These are phyloP conservation scores for Elsinoe australis DNA, from an alignment of 2,329 filamentous ascomycete genomes.

Conservation along the genomic window DNA sequence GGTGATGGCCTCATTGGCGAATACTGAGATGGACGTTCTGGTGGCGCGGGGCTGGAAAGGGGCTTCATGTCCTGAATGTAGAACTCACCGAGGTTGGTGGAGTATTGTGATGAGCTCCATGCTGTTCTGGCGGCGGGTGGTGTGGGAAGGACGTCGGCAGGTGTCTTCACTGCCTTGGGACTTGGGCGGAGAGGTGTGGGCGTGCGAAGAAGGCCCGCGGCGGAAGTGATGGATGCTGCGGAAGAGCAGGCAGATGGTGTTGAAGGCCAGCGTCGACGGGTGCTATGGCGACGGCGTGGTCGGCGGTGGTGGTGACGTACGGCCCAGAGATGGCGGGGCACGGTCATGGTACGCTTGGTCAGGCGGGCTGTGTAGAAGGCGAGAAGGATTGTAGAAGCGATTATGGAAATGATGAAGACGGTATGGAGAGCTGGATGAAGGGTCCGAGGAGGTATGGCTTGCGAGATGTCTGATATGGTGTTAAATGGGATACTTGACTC, in stretches of 20 bases:
- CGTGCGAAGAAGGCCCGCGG: slow-evolving; percentile 3
- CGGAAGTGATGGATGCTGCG: slow-evolving; percentile 5
- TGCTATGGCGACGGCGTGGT: background rate
- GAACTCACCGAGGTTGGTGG: slow-evolving; percentile 10
- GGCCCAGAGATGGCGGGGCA: slow-evolving; percentile 8
- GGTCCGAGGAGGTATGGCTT: background rate
- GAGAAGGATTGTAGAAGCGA: background rate
- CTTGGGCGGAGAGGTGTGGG: background rate
- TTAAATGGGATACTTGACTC: background rate
- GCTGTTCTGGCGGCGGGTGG: slow-evolving; percentile 9
- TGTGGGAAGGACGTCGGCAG: background rate
- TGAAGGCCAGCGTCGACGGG: slow-evolving; percentile 3
- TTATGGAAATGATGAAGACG: slow-evolving; percentile 3
- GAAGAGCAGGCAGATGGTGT: background rate
- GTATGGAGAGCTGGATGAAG: slow-evolving; percentile 8
- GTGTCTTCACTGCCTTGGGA: background rate
- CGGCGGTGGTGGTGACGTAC: background rate
- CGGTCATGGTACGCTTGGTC: background rate
- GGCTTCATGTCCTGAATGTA: slow-evolving; percentile 12
- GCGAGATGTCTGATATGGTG: background rate
- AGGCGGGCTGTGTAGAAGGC: slow-evolving; percentile 7
- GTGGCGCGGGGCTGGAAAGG: background rate
- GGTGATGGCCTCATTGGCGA: too few relatives aligned
- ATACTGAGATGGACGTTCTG: too few relatives aligned
- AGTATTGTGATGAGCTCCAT: background rate